These are phyloP conservation scores for Pharnaceum exiguum DNA, from an alignment of 148 eudicot species.

Conservation along the genomic window DNA sequence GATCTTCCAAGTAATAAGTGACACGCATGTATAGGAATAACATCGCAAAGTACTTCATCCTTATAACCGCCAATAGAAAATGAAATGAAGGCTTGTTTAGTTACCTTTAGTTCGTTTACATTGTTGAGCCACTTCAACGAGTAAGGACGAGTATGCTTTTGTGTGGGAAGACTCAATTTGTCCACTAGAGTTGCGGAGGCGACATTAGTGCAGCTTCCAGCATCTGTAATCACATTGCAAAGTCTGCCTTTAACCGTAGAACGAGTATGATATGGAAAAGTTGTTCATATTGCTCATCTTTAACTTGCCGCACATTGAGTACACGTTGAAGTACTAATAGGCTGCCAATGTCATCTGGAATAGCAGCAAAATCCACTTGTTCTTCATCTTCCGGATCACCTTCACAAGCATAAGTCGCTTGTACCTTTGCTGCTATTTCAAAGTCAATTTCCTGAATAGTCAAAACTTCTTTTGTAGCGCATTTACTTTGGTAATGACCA, in stretches of 20 bases:
- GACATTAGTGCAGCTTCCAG: background rate
- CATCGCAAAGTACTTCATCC: background rate
- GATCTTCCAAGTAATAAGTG: background rate
- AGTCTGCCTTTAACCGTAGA: background rate
- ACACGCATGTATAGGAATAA: background rate
- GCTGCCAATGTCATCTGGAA: background rate
- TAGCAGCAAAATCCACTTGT: background rate
- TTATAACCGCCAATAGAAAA: background rate
- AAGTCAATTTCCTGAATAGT: background rate
- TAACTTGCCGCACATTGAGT: background rate
- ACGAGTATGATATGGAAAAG: background rate
- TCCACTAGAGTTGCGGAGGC: background rate
- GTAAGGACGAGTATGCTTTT: background rate
- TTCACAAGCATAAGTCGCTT: background rate
- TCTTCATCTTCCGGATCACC: background rate
- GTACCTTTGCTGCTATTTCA: too few relatives aligned
- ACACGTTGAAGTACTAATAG: background rate
- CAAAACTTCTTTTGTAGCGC: background rate
- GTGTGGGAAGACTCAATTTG: background rate
- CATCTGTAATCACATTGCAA: background rate
- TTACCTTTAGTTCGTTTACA: background rate
- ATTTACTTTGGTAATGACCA: background rate
- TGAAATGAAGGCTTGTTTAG: background rate
- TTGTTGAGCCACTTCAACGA: background rate
- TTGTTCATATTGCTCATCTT: background rate